Percentiles rank a stretch among this genome's conserved stretches.
These are phyloP conservation scores for Stagonosporopsis vannaccii DNA, from an alignment of 2,329 filamentous ascomycete species.

Conservation along the genomic window DNA sequence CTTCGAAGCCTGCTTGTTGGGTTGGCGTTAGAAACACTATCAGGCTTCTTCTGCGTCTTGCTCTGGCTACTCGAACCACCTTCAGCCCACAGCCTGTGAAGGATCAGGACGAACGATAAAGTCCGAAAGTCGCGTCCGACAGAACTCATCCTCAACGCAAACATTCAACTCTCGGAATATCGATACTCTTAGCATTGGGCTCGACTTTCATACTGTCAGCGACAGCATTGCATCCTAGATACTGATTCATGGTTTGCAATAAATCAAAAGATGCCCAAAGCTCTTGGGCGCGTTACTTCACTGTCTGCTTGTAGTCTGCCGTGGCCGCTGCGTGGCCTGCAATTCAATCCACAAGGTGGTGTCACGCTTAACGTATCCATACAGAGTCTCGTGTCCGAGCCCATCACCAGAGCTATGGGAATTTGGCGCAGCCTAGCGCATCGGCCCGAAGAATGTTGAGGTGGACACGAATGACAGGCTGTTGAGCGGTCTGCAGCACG, in stretches of 20 bases:
- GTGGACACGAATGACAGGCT: background rate
- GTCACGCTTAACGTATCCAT: background rate
- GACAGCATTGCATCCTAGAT: background rate
- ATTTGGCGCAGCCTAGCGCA: background rate
- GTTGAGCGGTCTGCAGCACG: slow-evolving; percentile 4
- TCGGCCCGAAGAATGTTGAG: background rate
- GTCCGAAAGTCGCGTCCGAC: background rate
- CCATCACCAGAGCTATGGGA: background rate
- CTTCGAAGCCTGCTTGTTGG: too few species aligned
- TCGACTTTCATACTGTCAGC: background rate
- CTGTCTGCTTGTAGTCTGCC: background rate
- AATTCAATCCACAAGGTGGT: background rate
- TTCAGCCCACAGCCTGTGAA: background rate
- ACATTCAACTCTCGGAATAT: background rate
- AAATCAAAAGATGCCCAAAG: background rate
- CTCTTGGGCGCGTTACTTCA: background rate
- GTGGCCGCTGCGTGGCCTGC: background rate
- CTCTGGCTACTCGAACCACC: too few species aligned
- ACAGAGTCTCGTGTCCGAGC: background rate
- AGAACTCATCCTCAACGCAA: background rate
- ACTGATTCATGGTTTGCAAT: background rate
- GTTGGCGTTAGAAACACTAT: too few species aligned
- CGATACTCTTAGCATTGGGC: background rate
- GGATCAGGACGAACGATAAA: background rate
- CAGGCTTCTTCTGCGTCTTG: too few species aligned